These are phyloP conservation scores for Fusarium dimerum DNA, from an alignment of 2,329 filamentous ascomycete species.

Conservation along the genomic window DNA sequence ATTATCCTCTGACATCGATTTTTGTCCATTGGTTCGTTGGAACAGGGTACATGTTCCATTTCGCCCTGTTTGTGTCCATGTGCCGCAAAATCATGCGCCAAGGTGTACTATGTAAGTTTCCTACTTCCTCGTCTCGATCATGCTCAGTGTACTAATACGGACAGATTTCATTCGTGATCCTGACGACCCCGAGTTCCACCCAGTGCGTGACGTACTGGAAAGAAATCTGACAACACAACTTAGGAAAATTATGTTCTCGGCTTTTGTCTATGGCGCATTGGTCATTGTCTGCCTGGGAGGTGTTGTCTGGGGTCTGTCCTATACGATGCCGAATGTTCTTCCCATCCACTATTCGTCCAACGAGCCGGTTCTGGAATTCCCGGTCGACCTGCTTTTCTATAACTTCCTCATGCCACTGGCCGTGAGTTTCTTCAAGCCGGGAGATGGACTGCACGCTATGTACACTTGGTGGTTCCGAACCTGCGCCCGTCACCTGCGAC, in stretches of 20 bases:
- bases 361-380: constrained; percentile 90
- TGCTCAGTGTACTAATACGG: constrained; percentile 11
- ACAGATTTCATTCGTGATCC: constrained; percentile 94
- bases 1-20: constrained; percentile 83
- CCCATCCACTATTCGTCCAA: constrained; percentile 94
- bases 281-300: constrained; percentile 93
- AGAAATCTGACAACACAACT: constrained; percentile 90
- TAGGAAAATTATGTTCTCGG: constrained; percentile 94
- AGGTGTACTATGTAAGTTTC: constrained; percentile 81
- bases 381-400: constrained; percentile 91
- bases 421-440: constrained; percentile 81
- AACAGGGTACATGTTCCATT: constrained; percentile 99
- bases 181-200: constrained; percentile 97
- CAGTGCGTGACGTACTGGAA: constrained; percentile 93
- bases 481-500: constrained; percentile 75
- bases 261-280: constrained; percentile 89
- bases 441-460: constrained; percentile 78
- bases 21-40: constrained; percentile 99
- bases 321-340: constrained; percentile 68
- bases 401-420: constrained; percentile 93
- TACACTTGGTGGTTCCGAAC: constrained; percentile 96
- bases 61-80: constrained; percentile 98
- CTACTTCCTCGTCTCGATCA: not conserved
- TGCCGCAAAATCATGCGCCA: constrained; percentile 96
- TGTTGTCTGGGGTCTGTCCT: constrained; percentile 88